Percentiles rank a stretch among this genome's conserved stretches.
Evolutionary conservation across 1,284 basidiomycete genomes (phyloP).

Genomic region (Papiliotrema terrestris): DNA sequence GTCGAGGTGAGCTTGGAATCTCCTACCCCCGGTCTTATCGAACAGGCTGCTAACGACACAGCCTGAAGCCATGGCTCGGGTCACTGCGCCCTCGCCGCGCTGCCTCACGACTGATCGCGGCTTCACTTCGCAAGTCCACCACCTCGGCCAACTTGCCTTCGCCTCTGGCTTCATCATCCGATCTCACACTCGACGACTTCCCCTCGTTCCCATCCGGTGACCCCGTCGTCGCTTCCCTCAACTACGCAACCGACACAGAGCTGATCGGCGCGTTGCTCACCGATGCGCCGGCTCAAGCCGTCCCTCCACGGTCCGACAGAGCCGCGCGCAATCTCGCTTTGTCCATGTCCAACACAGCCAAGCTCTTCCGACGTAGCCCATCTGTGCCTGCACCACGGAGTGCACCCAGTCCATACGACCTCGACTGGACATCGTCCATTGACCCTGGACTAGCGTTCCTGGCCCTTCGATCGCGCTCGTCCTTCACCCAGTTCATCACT

Average conservation of each 20-base stretch:
- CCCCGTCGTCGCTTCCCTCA: constrained; percentile 13
- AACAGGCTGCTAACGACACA: neutral
- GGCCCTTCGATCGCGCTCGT: constrained; percentile 17
- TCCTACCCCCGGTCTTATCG: too few species aligned
- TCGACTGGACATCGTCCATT: constrained; percentile 15
- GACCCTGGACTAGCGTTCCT: constrained; percentile 29
- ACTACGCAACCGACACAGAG: constrained; percentile 28
- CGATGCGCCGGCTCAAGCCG: neutral
- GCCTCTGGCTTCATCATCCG: constrained; percentile 23
- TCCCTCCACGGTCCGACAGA: neutral
- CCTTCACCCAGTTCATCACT: constrained; percentile 27
- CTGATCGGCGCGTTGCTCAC: constrained; percentile 19
- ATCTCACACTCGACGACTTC: constrained; percentile 24
- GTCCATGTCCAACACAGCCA: too few species aligned
- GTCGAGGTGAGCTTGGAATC: neutral
- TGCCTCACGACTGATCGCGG: constrained; percentile 1
- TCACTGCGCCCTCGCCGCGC: neutral
- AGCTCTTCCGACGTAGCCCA: too few species aligned
- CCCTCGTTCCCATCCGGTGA: constrained; percentile 5
- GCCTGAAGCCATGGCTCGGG: neutral
- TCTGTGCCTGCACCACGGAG: neutral
- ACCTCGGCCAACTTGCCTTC: constrained; percentile 8
- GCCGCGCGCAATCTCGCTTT: neutral
- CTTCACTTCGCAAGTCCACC: constrained; percentile 3
- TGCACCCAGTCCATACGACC: constrained; percentile 4